Base-by-base conservation (phyloP, 2,329 filamentous ascomycete species). In the Neopestalotiopsis clavispora region DNA sequence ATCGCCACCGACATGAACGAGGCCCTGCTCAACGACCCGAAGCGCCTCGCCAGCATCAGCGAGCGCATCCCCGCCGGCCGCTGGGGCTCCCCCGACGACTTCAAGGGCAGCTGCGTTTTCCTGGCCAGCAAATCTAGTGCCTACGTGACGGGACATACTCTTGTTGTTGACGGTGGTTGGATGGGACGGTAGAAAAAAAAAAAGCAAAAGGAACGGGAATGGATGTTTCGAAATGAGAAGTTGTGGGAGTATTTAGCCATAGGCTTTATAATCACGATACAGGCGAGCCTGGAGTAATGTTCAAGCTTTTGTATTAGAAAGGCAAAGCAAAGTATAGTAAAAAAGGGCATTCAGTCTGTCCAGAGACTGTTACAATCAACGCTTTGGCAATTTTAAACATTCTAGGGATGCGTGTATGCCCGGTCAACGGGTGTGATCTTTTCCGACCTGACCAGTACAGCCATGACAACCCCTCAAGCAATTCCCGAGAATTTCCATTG, bases 1-100 rank as follows among this genome's bases (percentile, higher is more conserved):
- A 93, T 97, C 74, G 92, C 89, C 62, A 97, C 94, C n/a, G 94
- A 97, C 70, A 97, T 97, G 95, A 98, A 97, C 79, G 87, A 86
- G 72, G 94, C 94, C 2, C 81, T 98, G 76, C 88, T 97, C 58
- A 87, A 90, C 65, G 90, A 97, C 79, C 80, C 87, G 75, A 88
- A 87, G 73, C 84, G 94, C 45, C 86, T 92, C 70, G 88, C 85
- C 72, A 91, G 91, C 75, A 97, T 97, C 74, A 86, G 92, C 76
- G 90, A 89, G 42, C 84, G 94, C 68, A 97, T 97, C 75, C 94
- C 94, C 0, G 93, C 93, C 0, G 94, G 92, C 0, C 84, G 94
- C 73, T 97, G 94, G 94, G 94, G 94, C 0, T 85, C 79, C 12
- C 92, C 94, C 0, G 94, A 97, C 32, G 95, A 98, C 75, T 97